Base-by-base conservation (phyloP, 129 eudicot genomes). In the Flaveria robusta region DNA sequence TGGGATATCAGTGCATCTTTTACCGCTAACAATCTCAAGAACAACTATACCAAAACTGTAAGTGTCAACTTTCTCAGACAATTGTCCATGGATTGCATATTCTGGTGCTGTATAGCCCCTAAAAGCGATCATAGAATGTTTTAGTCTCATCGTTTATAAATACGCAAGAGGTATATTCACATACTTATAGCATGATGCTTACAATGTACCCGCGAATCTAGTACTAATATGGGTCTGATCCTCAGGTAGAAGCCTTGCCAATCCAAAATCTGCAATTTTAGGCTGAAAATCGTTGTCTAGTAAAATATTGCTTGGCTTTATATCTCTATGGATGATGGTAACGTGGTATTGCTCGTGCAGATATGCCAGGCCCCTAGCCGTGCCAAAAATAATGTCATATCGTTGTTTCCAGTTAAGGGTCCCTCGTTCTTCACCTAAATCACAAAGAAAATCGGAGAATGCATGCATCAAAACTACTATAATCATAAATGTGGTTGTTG, bases 51-150 rank as follows among this genome's bases (percentile, higher is more conserved):
- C 97, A 23, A 91, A 91, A 49, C 97, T 85, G 81, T 88, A 91
- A 19, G 91, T 83, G 70, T 91, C 97, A 23, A 91, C 97, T 79
- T 91, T 91, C 85, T 91, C 97, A 0, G 97, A 82, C 62, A 88
- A 83, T 46, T 91, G 94, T 23, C 97, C 91, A 41, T 91, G 85
- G n/a, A 91, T 69, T 46, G 94, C 97, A 67, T 91, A 91, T 81
- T 91, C 97, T 27, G 97, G 97, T 37, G 97, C 91, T 0, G 93
- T 86, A 49, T 91, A 91, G 0, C 97, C 97, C 89, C 96, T 91
- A 20, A n/a, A 31, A 74, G 81, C 58, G 16, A 16, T 76, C 56
- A 37, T 3, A 66, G 1, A 66, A 42, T 43, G 20, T 15, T 54
- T 47, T 51, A 79, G 65, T 11, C 13, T 42, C 24, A 52, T 54